Evolutionary conservation across 1,139 yeast species (phyloP).

Genomic region (Protomyces inundatus): DNA sequence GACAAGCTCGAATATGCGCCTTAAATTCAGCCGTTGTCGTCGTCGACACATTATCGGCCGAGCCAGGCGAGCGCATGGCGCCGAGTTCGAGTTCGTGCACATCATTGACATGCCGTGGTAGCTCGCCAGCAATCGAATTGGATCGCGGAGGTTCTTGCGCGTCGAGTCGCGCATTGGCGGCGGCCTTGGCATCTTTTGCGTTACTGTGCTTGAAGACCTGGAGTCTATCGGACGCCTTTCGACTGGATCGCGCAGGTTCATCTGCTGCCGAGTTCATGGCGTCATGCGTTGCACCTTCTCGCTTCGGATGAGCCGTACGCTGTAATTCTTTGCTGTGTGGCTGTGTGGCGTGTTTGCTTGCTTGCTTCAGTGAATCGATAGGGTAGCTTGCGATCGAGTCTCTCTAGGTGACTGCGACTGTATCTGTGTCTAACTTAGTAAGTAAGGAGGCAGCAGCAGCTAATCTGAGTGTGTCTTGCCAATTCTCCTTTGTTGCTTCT

Average conservation of each 20-base stretch:
- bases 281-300: neutral
- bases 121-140: neutral
- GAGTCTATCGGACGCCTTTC: slow-evolving; percentile 21
- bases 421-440: too few relatives aligned
- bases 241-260: slow-evolving; percentile 21
- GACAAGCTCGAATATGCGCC: slow-evolving; percentile 2
- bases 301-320: too few relatives aligned
- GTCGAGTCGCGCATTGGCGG: neutral
- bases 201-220: slow-evolving; percentile 21
- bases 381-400: too few relatives aligned
- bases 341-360: too few relatives aligned
- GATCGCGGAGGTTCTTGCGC: neutral
- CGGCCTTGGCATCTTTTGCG: neutral
- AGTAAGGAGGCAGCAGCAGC: too few relatives aligned
- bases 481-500: too few relatives aligned
- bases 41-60: slow-evolving; percentile 4
- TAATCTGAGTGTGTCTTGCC: too few relatives aligned
- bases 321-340: too few relatives aligned
- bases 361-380: too few relatives aligned
- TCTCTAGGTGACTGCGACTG: too few relatives aligned
- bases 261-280: neutral
- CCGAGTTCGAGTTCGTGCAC: slow-evolving; percentile 6
- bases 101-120: neutral
- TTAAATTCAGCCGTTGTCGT: slow-evolving; percentile 20
- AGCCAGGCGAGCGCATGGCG: neutral